Evolutionary conservation across 1,284 basidiomycete genomes (phyloP).

Genomic region (Earliella scabrosa): DNA sequence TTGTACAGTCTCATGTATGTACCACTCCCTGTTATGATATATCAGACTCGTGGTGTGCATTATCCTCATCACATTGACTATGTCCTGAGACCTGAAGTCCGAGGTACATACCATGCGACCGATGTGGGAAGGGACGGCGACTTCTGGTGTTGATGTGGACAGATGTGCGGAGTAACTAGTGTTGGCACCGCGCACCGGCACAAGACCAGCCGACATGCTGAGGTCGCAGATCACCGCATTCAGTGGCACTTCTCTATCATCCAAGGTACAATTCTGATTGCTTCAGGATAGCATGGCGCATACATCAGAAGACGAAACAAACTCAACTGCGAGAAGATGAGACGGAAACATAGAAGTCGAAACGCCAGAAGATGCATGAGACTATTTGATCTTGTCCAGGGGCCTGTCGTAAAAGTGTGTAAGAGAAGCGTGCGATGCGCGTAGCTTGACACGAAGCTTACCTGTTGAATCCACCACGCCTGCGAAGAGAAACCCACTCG

Average conservation of each 20-base stretch:
- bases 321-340: conserved; percentile 16
- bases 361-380: not conserved
- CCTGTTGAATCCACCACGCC: conserved; percentile 94
- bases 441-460: conserved; percentile 37
- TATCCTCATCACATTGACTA: not conserved
- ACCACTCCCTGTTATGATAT: conserved; percentile 30
- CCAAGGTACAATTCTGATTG: conserved; percentile 5
- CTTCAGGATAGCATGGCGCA: conserved; percentile 14
- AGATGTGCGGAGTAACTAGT: too few relatives aligned
- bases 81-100: not conserved
- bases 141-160: too few relatives aligned
- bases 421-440: not conserved
- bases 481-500: conserved; percentile 31
- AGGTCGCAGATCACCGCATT: not conserved
- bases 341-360: not conserved
- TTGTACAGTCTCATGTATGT: conserved; percentile 31
- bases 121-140: too few relatives aligned
- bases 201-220: too few relatives aligned
- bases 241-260: not conserved
- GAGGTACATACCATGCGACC: too few relatives aligned
- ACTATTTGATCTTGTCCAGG: conserved; percentile 71
- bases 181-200: too few relatives aligned
- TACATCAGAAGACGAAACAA: conserved; percentile 12
- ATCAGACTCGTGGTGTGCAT: conserved; percentile 31
- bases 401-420: conserved; percentile 47